Evolutionary conservation across 176 grass and related monocot genomes (phyloP).

Genomic region (Zizania latifolia): DNA sequence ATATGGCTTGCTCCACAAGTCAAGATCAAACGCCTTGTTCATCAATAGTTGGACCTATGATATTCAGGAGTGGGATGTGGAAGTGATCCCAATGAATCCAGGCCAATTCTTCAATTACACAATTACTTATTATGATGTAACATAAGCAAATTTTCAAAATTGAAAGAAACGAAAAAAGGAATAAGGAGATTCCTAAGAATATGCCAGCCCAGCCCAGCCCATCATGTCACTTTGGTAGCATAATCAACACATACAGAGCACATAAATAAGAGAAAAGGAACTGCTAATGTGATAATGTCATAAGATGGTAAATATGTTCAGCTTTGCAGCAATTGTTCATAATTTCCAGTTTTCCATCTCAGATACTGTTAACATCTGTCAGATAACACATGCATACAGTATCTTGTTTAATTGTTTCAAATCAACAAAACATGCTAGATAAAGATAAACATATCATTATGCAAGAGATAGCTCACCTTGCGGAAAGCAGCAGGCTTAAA

Average conservation of each 20-base stretch:
- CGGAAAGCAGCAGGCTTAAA: conserved; percentile 26
- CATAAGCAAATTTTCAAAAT: background rate
- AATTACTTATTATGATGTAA: background rate
- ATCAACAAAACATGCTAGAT: background rate
- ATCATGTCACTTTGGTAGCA: no score
- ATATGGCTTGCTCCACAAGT: background rate
- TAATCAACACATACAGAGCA: background rate
- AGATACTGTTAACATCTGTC: background rate
- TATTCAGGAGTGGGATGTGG: no score
- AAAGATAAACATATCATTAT: background rate
- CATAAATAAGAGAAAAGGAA: background rate
- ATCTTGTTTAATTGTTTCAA: background rate
- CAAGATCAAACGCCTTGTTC: background rate
- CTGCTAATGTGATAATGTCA: background rate
- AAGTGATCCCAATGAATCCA: background rate
- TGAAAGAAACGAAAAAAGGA: background rate
- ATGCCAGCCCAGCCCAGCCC: background rate
- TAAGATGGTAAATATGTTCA: background rate
- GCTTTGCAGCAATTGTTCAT: background rate
- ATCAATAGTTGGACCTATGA: background rate
- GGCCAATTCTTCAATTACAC: background rate
- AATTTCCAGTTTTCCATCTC: background rate
- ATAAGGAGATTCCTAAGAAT: background rate
- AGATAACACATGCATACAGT: background rate
- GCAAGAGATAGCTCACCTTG: conserved; percentile 38